Conservation (phyloP, 805 yeast species). For the Pichia cabralensis region DNA sequence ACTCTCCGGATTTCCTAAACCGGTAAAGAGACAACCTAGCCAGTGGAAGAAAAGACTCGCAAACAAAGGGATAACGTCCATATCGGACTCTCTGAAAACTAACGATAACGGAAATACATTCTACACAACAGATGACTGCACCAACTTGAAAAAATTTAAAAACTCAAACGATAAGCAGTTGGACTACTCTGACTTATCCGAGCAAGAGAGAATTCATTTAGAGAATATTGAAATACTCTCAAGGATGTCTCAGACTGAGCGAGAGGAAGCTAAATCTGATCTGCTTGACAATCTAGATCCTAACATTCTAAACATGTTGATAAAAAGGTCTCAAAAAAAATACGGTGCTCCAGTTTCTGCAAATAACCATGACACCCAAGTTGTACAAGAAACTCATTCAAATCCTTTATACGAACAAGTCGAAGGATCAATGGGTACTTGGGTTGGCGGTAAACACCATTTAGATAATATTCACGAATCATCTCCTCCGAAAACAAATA, state of each 20-base stretch:
- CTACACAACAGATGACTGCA: conserved; percentile 4
- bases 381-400: neutral
- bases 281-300: conserved; percentile 62
- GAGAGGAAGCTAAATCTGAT: conserved; percentile 55
- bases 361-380: neutral
- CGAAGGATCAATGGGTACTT: conserved; percentile 27
- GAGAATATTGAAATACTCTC: conserved; percentile 61
- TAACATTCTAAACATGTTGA: conserved; percentile 45
- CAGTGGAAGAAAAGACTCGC: conserved; percentile 39
- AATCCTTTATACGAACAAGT: conserved; percentile 23
- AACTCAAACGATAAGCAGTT: conserved; percentile 10
- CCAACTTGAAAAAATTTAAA: conserved; percentile 11
- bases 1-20: conserved; percentile 5
- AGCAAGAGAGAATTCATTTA: conserved; percentile 63
- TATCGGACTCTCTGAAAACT: conserved; percentile 15
- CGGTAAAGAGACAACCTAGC: conserved; percentile 24
- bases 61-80: conserved; percentile 24
- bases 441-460: conserved; percentile 27
- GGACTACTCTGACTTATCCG: conserved; percentile 31
- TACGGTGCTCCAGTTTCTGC: conserved; percentile 18
- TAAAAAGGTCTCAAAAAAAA: conserved; percentile 47
- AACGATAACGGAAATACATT: neutral
- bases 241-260: conserved; percentile 56
- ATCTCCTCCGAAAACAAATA: conserved; percentile 14
- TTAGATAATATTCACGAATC: too few species aligned